These are phyloP conservation scores for Neonectria punicea DNA, from an alignment of 2,329 filamentous ascomycete species.

Conservation along the genomic window DNA sequence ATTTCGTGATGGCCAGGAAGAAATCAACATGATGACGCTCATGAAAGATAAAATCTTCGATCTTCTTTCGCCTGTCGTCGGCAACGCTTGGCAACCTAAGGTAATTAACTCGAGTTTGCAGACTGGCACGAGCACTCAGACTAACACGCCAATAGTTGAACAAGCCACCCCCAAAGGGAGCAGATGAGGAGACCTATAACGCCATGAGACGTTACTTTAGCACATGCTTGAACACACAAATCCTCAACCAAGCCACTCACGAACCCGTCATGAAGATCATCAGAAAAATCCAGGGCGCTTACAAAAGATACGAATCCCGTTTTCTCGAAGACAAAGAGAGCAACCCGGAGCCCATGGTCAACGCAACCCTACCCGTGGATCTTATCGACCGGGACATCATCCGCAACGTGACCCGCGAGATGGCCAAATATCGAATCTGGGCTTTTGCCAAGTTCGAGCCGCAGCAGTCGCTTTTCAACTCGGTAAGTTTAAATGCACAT, in stretches of 20 bases:
- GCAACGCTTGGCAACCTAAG: not conserved
- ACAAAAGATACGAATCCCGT: conserved; percentile 9
- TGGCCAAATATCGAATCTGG: conserved; percentile 22
- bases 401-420: conserved; percentile 1
- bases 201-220: conserved; percentile 18
- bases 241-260: not conserved
- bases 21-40: not conserved
- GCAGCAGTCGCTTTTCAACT: conserved; percentile 23
- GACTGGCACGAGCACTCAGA: not conserved
- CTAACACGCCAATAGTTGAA: not conserved
- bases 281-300: conserved; percentile 15
- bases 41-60: not conserved
- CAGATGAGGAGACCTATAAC: conserved; percentile 1
- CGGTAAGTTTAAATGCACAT: conserved; percentile 18
- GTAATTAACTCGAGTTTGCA: not conserved
- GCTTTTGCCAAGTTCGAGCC: conserved; percentile 24
- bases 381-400: conserved; percentile 14
- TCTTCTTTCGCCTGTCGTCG: not conserved
- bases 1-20: not conserved
- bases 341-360: not conserved
- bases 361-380: conserved; percentile 5
- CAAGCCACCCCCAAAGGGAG: not conserved
- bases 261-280: conserved; percentile 13
- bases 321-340: not conserved
- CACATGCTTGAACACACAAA: conserved; percentile 7